phyloP scores from a whole-genome alignment of 1,139 yeast species.

The Wickerhamomyces sp. region DNA sequence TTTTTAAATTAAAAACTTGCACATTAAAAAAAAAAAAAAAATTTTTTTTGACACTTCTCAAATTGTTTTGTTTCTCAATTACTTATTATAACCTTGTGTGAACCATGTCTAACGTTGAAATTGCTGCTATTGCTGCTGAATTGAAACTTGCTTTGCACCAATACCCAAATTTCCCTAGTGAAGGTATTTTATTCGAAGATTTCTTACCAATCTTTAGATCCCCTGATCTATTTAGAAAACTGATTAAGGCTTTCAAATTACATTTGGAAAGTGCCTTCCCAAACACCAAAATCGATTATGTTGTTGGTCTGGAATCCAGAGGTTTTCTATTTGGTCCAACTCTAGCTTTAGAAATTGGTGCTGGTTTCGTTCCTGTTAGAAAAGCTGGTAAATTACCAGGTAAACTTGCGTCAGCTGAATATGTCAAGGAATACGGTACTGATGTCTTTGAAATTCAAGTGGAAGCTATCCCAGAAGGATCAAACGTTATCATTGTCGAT shows the following conservation, averaged over 20 bases:
- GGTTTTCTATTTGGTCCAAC: constrained; percentile 97
- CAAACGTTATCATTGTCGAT: constrained; percentile 83
- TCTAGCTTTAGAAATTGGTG: constrained; percentile 80
- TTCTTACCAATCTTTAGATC: constrained; percentile 88
- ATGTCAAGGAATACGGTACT: constrained; percentile 86
- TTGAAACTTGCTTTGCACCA: constrained; percentile 65
- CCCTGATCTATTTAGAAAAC: constrained; percentile 74
- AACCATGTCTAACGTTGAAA: constrained; percentile 12
- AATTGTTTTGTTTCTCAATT: background rate
- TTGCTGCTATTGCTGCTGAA: constrained; percentile 48
- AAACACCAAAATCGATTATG: constrained; percentile 67
- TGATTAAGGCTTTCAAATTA: constrained; percentile 74
- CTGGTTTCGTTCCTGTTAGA: constrained; percentile 93
- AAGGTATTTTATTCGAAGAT: constrained; percentile 94
- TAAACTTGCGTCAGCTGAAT: constrained; percentile 63
- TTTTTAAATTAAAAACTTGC: too few species aligned
- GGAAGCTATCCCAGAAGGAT: constrained; percentile 74
- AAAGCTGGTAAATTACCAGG: constrained; percentile 96
- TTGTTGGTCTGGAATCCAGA: constrained; percentile 94
- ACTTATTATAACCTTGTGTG: background rate
- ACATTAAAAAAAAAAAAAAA: too few species aligned
- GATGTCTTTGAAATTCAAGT: constrained; percentile 88
- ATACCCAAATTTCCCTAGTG: constrained; percentile 88
- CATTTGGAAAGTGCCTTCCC: constrained; percentile 57
- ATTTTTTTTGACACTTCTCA: background rate